These are phyloP conservation scores for Russula vinacea DNA, from an alignment of 768 basidiomycete species.

Conservation along the genomic window DNA sequence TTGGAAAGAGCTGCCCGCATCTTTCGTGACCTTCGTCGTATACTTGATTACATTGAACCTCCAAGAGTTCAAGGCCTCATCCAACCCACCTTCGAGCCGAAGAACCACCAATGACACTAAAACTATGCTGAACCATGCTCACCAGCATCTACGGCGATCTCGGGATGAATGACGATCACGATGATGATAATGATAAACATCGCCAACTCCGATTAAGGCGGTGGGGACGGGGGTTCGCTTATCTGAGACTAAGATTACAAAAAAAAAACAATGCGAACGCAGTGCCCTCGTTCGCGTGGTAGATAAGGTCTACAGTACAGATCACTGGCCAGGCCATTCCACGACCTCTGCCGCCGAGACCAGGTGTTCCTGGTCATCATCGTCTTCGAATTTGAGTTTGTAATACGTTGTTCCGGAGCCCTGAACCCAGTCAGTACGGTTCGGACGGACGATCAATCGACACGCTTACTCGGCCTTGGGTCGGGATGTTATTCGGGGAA, in stretches of 20 bases:
- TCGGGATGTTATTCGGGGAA: constrained; percentile 50
- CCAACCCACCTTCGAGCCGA: not conserved
- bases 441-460: constrained; percentile 32
- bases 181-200: not conserved
- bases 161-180: not conserved
- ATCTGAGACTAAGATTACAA: constrained; percentile 19
- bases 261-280: not conserved
- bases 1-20: too few species aligned
- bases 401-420: constrained; percentile 50
- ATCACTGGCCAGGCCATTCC: constrained; percentile 59
- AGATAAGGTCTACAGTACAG: not conserved
- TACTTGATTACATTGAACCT: not conserved
- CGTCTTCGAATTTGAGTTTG: constrained; percentile 84
- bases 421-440: constrained; percentile 30
- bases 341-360: constrained; percentile 80
- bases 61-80: not conserved
- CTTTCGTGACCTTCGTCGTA: too few species aligned
- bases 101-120: not conserved
- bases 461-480: constrained; percentile 41
- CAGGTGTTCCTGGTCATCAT: constrained; percentile 76
- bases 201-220: not conserved
- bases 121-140: not conserved
- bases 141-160: not conserved
- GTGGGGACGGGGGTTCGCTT: not conserved
- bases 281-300: too few species aligned